phyloP scores from a whole-genome alignment of 1,139 yeast genomes.

The Candida dubliniensis region DNA sequence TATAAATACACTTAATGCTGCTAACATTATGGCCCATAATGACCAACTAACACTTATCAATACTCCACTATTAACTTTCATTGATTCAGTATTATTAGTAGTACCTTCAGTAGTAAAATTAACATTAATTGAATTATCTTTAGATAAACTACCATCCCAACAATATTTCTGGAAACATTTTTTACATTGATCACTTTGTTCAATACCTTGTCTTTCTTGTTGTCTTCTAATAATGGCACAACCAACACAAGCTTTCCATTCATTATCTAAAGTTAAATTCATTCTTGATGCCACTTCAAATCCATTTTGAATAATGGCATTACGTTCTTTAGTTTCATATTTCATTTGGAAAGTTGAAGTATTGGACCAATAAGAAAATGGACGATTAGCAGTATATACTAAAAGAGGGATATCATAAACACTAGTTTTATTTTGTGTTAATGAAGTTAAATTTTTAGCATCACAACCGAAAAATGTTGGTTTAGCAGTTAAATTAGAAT shows the following conservation, averaged over 20 bases:
- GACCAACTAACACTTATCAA: slow-evolving; percentile 14
- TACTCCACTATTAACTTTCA: slow-evolving; percentile 6
- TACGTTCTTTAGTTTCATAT: slow-evolving; percentile 59
- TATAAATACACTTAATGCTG: slow-evolving; percentile 3
- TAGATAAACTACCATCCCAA: slow-evolving; percentile 63
- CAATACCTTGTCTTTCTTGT: slow-evolving; percentile 39
- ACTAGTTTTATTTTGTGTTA: slow-evolving; percentile 26
- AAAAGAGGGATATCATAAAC: slow-evolving; percentile 64
- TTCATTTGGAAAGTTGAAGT: slow-evolving; percentile 69
- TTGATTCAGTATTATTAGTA: slow-evolving; percentile 32
- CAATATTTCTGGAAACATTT: slow-evolving; percentile 54
- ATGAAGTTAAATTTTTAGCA: slow-evolving; percentile 59
- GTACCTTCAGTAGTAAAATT: slow-evolving; percentile 51
- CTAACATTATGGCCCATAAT: slow-evolving; percentile 12
- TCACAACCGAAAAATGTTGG: slow-evolving; percentile 91
- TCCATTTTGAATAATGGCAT: slow-evolving; percentile 71
- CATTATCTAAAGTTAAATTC: slow-evolving; percentile 69
- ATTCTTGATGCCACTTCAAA: slow-evolving; percentile 73
- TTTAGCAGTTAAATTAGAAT: slow-evolving; percentile 56
- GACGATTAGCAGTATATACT: slow-evolving; percentile 77
- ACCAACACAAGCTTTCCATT: slow-evolving; percentile 79
- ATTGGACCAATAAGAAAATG: slow-evolving; percentile 66
- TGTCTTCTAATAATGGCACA: slow-evolving; percentile 55
- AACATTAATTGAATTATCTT: slow-evolving; percentile 18
- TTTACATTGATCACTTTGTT: slow-evolving; percentile 42